Conservation (phyloP, 2,329 filamentous ascomycete species). For the Botrytis tulipae region DNA sequence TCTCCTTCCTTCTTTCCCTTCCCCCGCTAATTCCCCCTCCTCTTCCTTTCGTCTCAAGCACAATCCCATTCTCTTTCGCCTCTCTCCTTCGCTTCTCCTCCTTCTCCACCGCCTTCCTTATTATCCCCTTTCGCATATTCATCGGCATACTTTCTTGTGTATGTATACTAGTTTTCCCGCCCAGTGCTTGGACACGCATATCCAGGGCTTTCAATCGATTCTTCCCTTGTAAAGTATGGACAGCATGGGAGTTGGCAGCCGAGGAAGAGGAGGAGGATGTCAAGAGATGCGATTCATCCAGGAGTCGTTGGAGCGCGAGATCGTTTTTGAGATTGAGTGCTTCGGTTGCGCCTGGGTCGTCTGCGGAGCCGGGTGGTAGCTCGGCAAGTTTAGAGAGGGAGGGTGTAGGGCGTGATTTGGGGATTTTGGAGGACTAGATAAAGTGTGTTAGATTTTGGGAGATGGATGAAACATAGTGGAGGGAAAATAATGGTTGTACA, state of each 20-base stretch:
- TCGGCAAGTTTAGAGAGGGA: slow-evolving; percentile 26
- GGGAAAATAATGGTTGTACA: too few species aligned
- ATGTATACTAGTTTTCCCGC: slow-evolving; percentile 72
- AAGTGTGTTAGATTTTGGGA: not conserved
- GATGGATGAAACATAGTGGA: not conserved
- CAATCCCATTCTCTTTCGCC: slow-evolving; percentile 85
- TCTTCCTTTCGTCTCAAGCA: slow-evolving; percentile 65
- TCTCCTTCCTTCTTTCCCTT: slow-evolving; percentile 47
- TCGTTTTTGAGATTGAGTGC: slow-evolving; percentile 79
- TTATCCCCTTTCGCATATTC: slow-evolving; percentile 81
- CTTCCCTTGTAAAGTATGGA: slow-evolving; percentile 55
- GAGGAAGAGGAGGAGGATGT: slow-evolving; percentile 44
- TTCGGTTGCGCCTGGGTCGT: slow-evolving; percentile 57
- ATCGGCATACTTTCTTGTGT: slow-evolving; percentile 87
- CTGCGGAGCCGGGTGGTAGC: slow-evolving; percentile 32
- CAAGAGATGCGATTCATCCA: slow-evolving; percentile 89
- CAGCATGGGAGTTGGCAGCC: slow-evolving; percentile 39
- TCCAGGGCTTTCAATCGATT: slow-evolving; percentile 80
- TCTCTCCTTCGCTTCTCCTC: slow-evolving; percentile 73
- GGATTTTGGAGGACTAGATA: slow-evolving; percentile 36
- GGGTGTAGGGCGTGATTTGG: slow-evolving; percentile 23
- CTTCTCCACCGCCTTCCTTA: slow-evolving; percentile 58
- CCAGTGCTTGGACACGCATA: slow-evolving; percentile 76
- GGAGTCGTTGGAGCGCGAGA: slow-evolving; percentile 83
- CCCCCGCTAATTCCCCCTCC: slow-evolving; percentile 47